phyloP scores from a whole-genome alignment of 352 stramenopile species.

The Phytophthora citrophthora region DNA sequence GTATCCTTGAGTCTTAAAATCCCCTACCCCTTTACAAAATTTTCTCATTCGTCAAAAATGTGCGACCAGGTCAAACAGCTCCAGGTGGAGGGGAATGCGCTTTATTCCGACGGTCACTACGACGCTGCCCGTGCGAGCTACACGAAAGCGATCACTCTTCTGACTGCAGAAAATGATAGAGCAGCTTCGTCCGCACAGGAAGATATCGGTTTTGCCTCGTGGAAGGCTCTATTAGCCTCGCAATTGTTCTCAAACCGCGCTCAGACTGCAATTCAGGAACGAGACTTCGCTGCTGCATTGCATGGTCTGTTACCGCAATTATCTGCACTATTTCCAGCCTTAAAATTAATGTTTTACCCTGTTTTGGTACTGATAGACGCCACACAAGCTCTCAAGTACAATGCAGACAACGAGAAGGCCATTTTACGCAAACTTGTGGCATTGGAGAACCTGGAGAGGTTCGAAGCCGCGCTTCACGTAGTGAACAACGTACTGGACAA shows the following conservation, averaged over 20 bases:
- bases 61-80: conserved; percentile 41
- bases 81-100: conserved; percentile 52
- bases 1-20: neutral
- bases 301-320: conserved; percentile 35
- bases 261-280: conserved; percentile 76
- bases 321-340: neutral
- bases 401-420: conserved; percentile 74
- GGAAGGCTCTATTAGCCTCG: conserved; percentile 32
- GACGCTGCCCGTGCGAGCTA: conserved; percentile 62
- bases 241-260: conserved; percentile 72
- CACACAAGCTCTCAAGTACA: conserved; percentile 53
- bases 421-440: conserved; percentile 62
- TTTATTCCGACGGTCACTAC: conserved; percentile 64
- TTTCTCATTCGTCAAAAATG: conserved; percentile 27
- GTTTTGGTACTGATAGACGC: conserved; percentile 42
- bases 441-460: conserved; percentile 82
- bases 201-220: conserved; percentile 3
- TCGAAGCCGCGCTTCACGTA: conserved; percentile 61
- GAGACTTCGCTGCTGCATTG: conserved; percentile 68
- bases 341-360: conserved; percentile 5
- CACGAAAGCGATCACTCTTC: conserved; percentile 42
- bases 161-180: conserved; percentile 22
- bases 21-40: conserved; percentile 3
- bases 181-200: neutral
- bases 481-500: conserved; percentile 55